Conservation (phyloP, 169 alveolate genomes). For the Cryptosporidium parvum region DNA sequence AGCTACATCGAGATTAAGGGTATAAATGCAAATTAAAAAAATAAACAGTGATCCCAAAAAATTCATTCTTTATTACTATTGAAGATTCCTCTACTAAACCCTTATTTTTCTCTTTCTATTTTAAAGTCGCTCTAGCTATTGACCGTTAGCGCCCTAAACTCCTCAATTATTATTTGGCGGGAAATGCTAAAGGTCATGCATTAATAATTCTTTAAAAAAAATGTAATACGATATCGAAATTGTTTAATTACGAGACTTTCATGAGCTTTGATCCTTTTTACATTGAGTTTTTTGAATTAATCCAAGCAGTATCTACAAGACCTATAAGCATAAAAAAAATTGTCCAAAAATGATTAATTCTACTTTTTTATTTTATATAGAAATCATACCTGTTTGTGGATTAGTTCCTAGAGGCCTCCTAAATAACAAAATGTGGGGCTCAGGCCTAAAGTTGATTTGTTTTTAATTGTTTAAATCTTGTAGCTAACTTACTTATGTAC, state of each 20-base stretch:
- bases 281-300: constrained; percentile 7
- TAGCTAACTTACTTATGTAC: constrained; percentile 57
- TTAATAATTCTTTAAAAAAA: background rate
- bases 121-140: background rate
- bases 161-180: background rate
- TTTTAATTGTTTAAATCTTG: background rate
- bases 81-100: background rate
- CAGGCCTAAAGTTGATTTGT: constrained; percentile 82
- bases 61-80: background rate
- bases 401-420: constrained; percentile 93
- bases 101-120: background rate
- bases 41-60: background rate
- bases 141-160: background rate
- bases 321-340: constrained; percentile 1
- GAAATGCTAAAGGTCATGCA: background rate
- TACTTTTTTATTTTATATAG: background rate
- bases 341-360: background rate
- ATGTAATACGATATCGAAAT: background rate
- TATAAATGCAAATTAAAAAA: background rate
- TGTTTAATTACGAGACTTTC: background rate
- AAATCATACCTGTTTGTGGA: constrained; percentile 87
- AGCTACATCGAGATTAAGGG: background rate
- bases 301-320: constrained; percentile 38
- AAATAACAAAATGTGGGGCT: constrained; percentile 92
- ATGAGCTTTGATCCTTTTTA: background rate